Conservation (phyloP, 2,329 filamentous ascomycete genomes). For the Helminthosporium solani region DNA sequence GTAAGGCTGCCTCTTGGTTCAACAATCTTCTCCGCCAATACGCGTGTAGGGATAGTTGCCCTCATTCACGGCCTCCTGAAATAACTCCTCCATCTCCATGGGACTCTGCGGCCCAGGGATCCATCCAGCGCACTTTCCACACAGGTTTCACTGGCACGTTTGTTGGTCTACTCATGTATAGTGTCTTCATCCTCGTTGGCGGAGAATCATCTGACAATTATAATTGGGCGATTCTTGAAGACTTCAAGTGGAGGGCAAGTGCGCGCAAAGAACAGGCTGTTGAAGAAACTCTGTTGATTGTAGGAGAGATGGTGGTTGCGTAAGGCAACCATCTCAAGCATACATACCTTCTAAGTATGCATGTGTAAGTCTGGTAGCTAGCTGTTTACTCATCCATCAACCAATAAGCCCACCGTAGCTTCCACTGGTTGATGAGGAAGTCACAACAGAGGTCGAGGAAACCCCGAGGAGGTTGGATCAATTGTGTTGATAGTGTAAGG, state of each 20-base stretch:
- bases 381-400: too few species aligned
- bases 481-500: too few species aligned
- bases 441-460: too few species aligned
- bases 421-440: too few species aligned
- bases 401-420: too few species aligned
- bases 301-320: too few species aligned
- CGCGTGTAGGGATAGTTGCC: conserved; percentile 51
- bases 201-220: conserved; percentile 35
- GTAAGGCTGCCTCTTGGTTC: conserved; percentile 53
- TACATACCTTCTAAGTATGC: too few species aligned
- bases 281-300: conserved; percentile 19
- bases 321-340: too few species aligned
- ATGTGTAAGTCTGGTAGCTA: too few species aligned
- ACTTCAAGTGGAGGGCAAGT: conserved; percentile 17
- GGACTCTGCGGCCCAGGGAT: conserved; percentile 50
- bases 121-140: conserved; percentile 68
- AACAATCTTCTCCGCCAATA: conserved; percentile 69
- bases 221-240: conserved; percentile 26
- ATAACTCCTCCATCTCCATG: conserved; percentile 25
- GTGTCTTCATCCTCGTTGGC: conserved; percentile 34
- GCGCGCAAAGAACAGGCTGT: conserved; percentile 18
- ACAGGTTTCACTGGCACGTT: conserved; percentile 28
- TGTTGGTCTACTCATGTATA: conserved; percentile 31
- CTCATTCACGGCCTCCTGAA: conserved; percentile 29
- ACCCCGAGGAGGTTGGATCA: background rate